These are phyloP conservation scores for Pseudofabraea citricarpa DNA, from an alignment of 2,329 filamentous ascomycete genomes.

Conservation along the genomic window DNA sequence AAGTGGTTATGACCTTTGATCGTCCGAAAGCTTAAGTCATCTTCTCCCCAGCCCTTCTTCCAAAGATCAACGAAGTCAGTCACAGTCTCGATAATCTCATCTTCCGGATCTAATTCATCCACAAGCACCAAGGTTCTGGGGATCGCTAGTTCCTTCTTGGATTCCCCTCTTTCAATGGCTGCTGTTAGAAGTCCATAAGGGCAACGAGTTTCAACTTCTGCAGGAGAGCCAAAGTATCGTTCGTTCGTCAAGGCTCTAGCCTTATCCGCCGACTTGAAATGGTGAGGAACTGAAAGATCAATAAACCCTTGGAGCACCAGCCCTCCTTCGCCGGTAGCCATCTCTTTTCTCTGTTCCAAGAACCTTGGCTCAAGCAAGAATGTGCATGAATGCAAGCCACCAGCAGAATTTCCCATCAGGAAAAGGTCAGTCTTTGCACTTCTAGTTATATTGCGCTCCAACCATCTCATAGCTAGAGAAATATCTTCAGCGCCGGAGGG, in stretches of 20 bases:
- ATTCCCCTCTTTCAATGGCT: slow-evolving; percentile 12
- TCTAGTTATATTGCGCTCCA: slow-evolving; percentile 6
- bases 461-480: slow-evolving; percentile 15
- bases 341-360: slow-evolving; percentile 13
- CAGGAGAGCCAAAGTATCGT: slow-evolving; percentile 17
- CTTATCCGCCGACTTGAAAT: slow-evolving; percentile 11
- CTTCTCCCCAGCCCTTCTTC: slow-evolving; percentile 19
- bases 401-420: slow-evolving; percentile 26
- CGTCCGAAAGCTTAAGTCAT: slow-evolving; percentile 9
- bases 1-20: slow-evolving; percentile 27
- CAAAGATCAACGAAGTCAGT: slow-evolving; percentile 21
- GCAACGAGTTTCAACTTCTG: slow-evolving; percentile 9
- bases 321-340: slow-evolving; percentile 4
- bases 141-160: slow-evolving; percentile 14
- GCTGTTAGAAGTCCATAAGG: slow-evolving; percentile 15
- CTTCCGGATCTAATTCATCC: slow-evolving; percentile 23
- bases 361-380: slow-evolving; percentile 21
- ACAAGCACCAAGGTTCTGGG: slow-evolving; percentile 17
- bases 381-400: slow-evolving; percentile 24
- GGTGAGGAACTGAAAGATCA: slow-evolving; percentile 17
- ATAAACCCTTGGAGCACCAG: slow-evolving; percentile 18
- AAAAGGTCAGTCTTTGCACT: slow-evolving; percentile 17
- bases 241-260: slow-evolving; percentile 10
- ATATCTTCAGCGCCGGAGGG: slow-evolving; percentile 26
- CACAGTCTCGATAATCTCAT: slow-evolving; percentile 22